These are phyloP conservation scores for Dictyostelium firmibasis DNA, from an alignment of 78 protist genomes.

Conservation along the genomic window DNA sequence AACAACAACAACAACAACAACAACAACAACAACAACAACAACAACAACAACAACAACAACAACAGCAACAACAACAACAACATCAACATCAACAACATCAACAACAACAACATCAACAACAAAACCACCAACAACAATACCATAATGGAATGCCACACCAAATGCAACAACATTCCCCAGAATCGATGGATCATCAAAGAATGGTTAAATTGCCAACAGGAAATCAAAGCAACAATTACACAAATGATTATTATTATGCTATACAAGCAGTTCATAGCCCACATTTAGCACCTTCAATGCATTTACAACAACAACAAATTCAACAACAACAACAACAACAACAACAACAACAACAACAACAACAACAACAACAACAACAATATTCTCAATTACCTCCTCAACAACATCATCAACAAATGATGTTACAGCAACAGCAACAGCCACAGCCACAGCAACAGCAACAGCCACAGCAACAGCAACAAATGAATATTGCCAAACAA, in stretches of 20 bases:
- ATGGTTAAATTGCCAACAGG: background rate
- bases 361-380: background rate
- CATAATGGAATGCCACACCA: no score
- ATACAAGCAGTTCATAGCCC: background rate
- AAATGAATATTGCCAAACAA: background rate
- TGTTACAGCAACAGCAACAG: background rate
- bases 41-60: background rate
- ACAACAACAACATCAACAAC: background rate
- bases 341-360: background rate
- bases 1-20: background rate
- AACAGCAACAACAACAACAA: conserved; percentile 6
- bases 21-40: background rate
- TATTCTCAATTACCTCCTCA: background rate
- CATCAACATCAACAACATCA: background rate
- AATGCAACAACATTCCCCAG: conserved; percentile 2
- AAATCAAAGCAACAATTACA: background rate
- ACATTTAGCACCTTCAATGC: background rate
- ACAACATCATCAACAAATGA: background rate
- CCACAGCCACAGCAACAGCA: background rate
- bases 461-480: background rate
- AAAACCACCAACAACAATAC: background rate
- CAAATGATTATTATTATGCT: background rate
- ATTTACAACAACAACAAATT: background rate
- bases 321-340: background rate
- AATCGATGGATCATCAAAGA: background rate